Conservation (phyloP, 768 basidiomycete genomes). For the Lentinula sp. region DNA sequence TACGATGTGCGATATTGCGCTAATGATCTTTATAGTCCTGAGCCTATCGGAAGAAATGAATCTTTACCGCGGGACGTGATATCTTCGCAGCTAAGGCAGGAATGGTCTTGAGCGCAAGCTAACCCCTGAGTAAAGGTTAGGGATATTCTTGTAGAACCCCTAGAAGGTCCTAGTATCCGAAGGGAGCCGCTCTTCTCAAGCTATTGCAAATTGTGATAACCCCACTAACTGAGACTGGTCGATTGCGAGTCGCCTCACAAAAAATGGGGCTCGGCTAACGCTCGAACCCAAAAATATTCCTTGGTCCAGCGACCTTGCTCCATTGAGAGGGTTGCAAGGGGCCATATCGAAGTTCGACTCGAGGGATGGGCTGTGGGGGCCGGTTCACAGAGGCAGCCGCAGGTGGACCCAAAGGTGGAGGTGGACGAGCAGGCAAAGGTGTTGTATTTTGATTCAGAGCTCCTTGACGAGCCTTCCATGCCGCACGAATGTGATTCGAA, state of each 20-base stretch:
- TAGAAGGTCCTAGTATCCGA: not conserved
- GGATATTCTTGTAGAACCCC: not conserved
- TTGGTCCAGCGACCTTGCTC: slow-evolving; percentile 73
- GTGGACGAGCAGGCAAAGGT: slow-evolving; percentile 17
- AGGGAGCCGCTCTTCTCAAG: not conserved
- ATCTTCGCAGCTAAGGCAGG: too few species aligned
- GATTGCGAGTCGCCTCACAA: not conserved
- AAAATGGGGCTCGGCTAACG: slow-evolving; percentile 32
- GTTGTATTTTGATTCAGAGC: slow-evolving; percentile 20
- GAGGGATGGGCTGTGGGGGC: slow-evolving; percentile 15
- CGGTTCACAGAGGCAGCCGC: slow-evolving; percentile 9
- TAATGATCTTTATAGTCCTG: not conserved
- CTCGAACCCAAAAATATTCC: slow-evolving; percentile 56
- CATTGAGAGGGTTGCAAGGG: slow-evolving; percentile 57
- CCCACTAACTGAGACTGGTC: not conserved
- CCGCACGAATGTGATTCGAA: slow-evolving; percentile 54
- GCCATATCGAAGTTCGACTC: slow-evolving; percentile 51
- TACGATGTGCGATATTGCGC: not conserved
- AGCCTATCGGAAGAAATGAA: not conserved
- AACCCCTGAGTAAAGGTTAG: not conserved
- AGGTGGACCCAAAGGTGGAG: slow-evolving; percentile 16
- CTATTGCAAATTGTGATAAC: not conserved
- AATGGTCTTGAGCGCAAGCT: too few species aligned
- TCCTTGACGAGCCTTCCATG: slow-evolving; percentile 67
- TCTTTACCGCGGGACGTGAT: not conserved